phyloP scores from a whole-genome alignment of 169 alveolate species.

The Ophryocystis elektroscirrha region DNA sequence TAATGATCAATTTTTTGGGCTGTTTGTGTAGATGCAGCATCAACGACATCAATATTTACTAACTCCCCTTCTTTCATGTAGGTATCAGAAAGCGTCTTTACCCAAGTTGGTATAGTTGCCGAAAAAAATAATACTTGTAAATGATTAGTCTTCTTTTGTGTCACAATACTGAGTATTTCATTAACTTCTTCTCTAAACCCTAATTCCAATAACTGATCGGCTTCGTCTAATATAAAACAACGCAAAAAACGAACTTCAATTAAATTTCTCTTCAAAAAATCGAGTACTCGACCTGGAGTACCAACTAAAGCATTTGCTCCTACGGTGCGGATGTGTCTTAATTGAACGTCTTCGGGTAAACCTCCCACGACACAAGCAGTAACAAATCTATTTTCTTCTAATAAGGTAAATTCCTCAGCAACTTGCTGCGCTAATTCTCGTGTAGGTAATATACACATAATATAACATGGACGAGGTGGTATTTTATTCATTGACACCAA shows the following conservation, averaged over 20 bases:
- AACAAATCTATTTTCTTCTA: no score
- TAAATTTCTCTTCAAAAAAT: no score
- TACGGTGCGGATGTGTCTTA: no score
- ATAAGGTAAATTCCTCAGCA: constrained; percentile 73
- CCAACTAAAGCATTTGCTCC: no score
- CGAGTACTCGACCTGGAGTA: no score
- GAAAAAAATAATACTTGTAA: constrained; percentile 53
- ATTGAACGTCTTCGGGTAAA: no score
- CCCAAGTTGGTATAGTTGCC: constrained; percentile 72
- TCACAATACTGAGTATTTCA: constrained; percentile 30
- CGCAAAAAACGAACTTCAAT: no score
- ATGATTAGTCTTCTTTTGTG: constrained; percentile 3
- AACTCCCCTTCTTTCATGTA: no score
- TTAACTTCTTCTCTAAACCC: constrained; percentile 51
- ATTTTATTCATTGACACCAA: not conserved
- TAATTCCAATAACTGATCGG: constrained; percentile 57
- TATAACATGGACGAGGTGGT: constrained; percentile 11
- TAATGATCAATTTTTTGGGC: no score
- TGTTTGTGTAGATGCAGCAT: no score
- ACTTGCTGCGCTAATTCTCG: constrained; percentile 94
- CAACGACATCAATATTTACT: no score
- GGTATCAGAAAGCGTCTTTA: constrained; percentile 32
- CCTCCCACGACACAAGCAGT: no score
- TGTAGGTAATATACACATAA: constrained; percentile 60
- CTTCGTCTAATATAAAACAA: constrained; percentile 49